Conservation (phyloP, 768 basidiomycete genomes). For the Rhizopogon salebrosus region DNA sequence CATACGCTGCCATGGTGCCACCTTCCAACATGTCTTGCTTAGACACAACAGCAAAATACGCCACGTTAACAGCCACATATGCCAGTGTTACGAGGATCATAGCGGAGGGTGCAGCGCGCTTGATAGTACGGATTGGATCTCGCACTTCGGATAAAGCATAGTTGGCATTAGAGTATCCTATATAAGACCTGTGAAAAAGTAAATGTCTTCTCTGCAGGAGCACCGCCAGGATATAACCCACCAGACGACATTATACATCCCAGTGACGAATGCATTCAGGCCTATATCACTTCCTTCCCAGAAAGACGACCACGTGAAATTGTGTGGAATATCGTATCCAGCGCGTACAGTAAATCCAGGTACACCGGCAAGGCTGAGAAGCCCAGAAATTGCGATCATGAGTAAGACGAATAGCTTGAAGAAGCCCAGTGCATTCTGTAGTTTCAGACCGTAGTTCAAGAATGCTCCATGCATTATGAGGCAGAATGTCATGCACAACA, state of each 20-base stretch:
- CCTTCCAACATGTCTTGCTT: conserved; percentile 65
- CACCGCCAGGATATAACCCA: conserved; percentile 16
- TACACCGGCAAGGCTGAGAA: conserved; percentile 44
- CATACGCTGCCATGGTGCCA: conserved; percentile 64
- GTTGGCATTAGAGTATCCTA: conserved; percentile 72
- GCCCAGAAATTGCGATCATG: conserved; percentile 47
- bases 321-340: conserved; percentile 49
- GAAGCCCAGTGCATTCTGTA: conserved; percentile 60
- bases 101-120: conserved; percentile 62
- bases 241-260: conserved; percentile 71
- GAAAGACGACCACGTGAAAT: conserved; percentile 53
- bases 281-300: conserved; percentile 60
- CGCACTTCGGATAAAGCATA: conserved; percentile 68
- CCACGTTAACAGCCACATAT: conserved; percentile 64
- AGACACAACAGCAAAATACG: conserved; percentile 71
- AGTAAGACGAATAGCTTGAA: conserved; percentile 57
- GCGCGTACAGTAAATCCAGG: conserved; percentile 45
- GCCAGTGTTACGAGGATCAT: conserved; percentile 53
- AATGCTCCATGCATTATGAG: conserved; percentile 52
- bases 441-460: conserved; percentile 48
- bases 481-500: conserved; percentile 51
- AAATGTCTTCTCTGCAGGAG: background rate
- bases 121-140: conserved; percentile 67
- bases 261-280: conserved; percentile 56
- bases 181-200: conserved; percentile 49